phyloP scores from a whole-genome alignment of 257 asterid genomes.

The Solanum acaule region DNA sequence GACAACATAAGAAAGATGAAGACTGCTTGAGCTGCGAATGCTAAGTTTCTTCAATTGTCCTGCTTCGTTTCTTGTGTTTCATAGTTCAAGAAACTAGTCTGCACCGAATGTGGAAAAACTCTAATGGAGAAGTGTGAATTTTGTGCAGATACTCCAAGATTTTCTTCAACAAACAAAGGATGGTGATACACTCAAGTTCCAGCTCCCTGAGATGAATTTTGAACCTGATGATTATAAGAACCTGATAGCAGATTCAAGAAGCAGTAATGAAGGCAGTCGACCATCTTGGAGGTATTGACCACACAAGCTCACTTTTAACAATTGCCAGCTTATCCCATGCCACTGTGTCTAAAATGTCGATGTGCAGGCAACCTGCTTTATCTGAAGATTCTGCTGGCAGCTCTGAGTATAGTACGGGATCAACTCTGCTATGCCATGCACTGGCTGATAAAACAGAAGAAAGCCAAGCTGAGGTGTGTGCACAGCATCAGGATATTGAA shows the following conservation, averaged over 20 bases:
- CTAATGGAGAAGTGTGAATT: neutral
- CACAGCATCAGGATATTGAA: slow-evolving; percentile 27
- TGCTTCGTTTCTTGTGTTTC: neutral
- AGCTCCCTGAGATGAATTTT: slow-evolving; percentile 38
- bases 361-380: slow-evolving; percentile 56
- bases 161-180: slow-evolving; percentile 66
- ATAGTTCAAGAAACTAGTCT: neutral
- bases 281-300: slow-evolving; percentile 61
- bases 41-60: neutral
- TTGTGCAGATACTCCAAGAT: slow-evolving; percentile 63
- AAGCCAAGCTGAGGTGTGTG: slow-evolving; percentile 33
- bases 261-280: slow-evolving; percentile 42
- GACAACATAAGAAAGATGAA: neutral
- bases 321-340: slow-evolving; percentile 3
- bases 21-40: neutral
- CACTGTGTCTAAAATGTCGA: slow-evolving; percentile 12
- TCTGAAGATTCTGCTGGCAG: slow-evolving; percentile 62
- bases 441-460: slow-evolving; percentile 39
- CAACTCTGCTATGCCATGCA: slow-evolving; percentile 40
- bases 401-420: slow-evolving; percentile 82
- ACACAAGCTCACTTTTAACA: neutral
- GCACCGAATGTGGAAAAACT: neutral
- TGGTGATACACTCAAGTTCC: slow-evolving; percentile 29
- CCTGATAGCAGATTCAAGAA: slow-evolving; percentile 53
- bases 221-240: slow-evolving; percentile 59